Percentiles rank a stretch among this genome's conserved stretches.
Evolutionary conservation across 2,329 filamentous ascomycete species (phyloP).

Genomic region (Fusarium illudens): DNA sequence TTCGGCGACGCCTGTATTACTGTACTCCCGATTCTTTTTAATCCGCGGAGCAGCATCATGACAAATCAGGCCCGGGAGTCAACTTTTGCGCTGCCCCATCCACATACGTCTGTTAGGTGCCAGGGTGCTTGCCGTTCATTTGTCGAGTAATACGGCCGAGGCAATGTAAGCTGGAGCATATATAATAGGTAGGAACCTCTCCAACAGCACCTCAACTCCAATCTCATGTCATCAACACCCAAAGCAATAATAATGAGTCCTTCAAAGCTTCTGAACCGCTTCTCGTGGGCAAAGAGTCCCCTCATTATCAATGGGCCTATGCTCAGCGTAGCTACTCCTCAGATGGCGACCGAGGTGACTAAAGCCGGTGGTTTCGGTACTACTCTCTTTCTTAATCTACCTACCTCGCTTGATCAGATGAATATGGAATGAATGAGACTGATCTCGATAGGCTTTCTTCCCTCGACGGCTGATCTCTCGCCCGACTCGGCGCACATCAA

Average conservation of each 20-base stretch:
- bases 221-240: background rate
- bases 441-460: conserved; percentile 46
- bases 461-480: conserved; percentile 44
- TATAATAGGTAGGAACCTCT: background rate
- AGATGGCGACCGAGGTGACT: conserved; percentile 49
- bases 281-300: conserved; percentile 44
- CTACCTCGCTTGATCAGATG: background rate
- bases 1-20: background rate
- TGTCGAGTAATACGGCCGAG: background rate
- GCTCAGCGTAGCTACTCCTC: conserved; percentile 46
- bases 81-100: background rate
- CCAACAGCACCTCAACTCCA: background rate
- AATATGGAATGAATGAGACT: background rate
- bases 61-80: conserved; percentile 20
- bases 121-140: background rate
- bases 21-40: background rate
- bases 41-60: conserved; percentile 2
- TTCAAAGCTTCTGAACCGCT: conserved; percentile 40
- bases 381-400: background rate
- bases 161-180: background rate
- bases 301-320: conserved; percentile 51
- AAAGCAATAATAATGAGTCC: conserved; percentile 40
- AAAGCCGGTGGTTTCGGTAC: conserved; percentile 52
- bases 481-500: conserved; percentile 44
- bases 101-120: background rate